Conservation (phyloP, 371 early-diverging fungal species). For the Mucor racemosus region DNA sequence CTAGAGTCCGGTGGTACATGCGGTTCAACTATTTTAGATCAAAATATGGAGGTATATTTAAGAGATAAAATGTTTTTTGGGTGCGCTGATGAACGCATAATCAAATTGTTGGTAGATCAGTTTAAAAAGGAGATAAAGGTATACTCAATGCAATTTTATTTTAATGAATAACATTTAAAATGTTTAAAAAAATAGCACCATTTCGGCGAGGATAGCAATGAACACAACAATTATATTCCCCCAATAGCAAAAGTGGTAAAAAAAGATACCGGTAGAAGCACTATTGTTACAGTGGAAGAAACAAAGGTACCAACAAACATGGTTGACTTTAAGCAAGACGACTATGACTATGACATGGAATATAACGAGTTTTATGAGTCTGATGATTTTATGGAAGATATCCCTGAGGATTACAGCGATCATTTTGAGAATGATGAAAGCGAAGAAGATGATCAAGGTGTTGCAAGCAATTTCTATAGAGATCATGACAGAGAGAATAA, state of each 20-base stretch:
- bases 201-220: not conserved
- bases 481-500: not conserved
- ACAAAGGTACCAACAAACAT: not conserved
- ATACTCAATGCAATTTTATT: not conserved
- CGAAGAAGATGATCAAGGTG: not conserved
- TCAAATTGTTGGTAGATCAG: not conserved
- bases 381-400: not conserved
- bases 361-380: not conserved
- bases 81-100: not conserved
- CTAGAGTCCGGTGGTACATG: slow-evolving; percentile 15
- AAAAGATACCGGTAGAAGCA: not conserved
- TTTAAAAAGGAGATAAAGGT: slow-evolving; percentile 7
- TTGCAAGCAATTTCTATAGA: not conserved
- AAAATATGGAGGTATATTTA: slow-evolving; percentile 7
- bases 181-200: not conserved
- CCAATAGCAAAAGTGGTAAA: not conserved
- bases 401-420: not conserved
- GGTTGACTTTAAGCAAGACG: not conserved
- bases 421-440: not conserved
- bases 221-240: not conserved
- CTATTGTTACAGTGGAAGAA: not conserved
- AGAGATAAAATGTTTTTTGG: slow-evolving; percentile 7
- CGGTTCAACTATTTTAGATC: slow-evolving; percentile 26
- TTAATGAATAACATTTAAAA: not conserved
- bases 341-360: not conserved